Conservation (phyloP, 139 green algal species). For the Astrephomene gubernaculifera region DNA sequence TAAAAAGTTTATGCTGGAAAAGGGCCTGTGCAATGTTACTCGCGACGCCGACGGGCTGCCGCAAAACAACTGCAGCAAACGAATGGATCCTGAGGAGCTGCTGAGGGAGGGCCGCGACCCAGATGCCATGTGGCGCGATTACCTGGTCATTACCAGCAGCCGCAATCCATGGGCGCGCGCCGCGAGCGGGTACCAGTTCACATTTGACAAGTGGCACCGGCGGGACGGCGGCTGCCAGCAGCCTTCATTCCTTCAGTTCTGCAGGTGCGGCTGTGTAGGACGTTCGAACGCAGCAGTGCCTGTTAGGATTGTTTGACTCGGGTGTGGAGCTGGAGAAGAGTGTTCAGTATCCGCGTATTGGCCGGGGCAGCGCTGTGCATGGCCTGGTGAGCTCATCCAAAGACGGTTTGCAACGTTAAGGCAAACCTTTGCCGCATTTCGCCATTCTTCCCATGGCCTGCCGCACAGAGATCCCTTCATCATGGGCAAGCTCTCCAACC, state of each 20-base stretch:
- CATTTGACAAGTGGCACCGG: constrained; percentile 13
- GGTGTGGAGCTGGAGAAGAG: too few species aligned
- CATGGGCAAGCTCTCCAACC: constrained; percentile 35
- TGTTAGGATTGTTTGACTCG: too few species aligned
- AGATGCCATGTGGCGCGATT: constrained; percentile 16
- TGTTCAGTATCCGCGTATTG: too few species aligned
- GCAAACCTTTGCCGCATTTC: too few species aligned
- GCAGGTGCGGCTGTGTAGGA: neutral
- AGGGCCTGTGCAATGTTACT: neutral
- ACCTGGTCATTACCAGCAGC: constrained; percentile 19
- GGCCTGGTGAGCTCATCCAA: too few species aligned
- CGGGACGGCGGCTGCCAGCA: neutral
- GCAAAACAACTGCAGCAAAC: neutral
- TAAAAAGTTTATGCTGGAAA: constrained; percentile 15
- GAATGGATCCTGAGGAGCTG: constrained; percentile 2
- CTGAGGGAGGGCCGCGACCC: neutral
- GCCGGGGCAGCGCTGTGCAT: too few species aligned
- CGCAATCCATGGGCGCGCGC: constrained; percentile 35
- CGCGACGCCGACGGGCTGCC: too few species aligned
- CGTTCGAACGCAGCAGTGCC: too few species aligned
- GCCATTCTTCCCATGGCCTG: too few species aligned
- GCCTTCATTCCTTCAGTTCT: constrained; percentile 29
- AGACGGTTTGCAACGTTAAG: too few species aligned
- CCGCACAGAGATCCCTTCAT: constrained; percentile 38
- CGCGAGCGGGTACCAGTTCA: constrained; percentile 41